Percentiles rank a stretch among this genome's conserved stretches.
These are phyloP conservation scores for Aspergillus tubingensis DNA, from an alignment of 2,329 filamentous ascomycete species.

Conservation along the genomic window DNA sequence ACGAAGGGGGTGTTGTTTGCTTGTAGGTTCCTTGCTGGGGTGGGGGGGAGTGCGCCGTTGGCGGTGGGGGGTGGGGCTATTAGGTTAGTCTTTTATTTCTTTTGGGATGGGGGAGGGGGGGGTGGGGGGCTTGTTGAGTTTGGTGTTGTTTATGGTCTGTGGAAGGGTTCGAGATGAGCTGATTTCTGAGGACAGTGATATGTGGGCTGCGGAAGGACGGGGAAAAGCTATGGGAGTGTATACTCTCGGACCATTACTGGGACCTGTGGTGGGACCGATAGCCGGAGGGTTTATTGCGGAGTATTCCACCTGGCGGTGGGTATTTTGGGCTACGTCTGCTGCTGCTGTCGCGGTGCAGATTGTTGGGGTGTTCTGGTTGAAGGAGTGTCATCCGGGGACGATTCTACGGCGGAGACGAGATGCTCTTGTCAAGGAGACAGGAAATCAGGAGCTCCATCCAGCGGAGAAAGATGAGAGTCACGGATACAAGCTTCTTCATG, in stretches of 20 bases:
- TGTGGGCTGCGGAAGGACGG: constrained; percentile 63
- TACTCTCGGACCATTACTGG: constrained; percentile 63
- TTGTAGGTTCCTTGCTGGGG: too few relatives aligned
- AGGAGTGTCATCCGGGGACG: constrained; percentile 67
- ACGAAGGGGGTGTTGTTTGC: too few relatives aligned
- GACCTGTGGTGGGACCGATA: constrained; percentile 66
- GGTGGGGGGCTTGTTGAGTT: too few relatives aligned
- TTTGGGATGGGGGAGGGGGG: too few relatives aligned
- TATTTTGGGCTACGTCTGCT: constrained; percentile 68
- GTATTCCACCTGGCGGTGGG: constrained; percentile 69
- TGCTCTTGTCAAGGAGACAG: constrained; percentile 44
- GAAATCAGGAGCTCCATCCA: constrained; percentile 37
- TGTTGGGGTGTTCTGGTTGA: constrained; percentile 61
- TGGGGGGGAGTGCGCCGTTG: too few relatives aligned
- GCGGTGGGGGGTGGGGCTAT: too few relatives aligned
- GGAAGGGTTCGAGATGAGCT: too few relatives aligned
- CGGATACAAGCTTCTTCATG: constrained; percentile 16
- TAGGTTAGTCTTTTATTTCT: constrained; percentile 10
- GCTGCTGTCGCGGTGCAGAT: constrained; percentile 61
- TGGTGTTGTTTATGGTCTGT: too few relatives aligned
- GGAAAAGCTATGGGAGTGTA: constrained; percentile 65
- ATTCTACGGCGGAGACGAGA: constrained; percentile 59
- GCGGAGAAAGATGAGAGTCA: constrained; percentile 21
- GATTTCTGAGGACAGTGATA: constrained; percentile 43
- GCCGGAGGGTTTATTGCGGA: constrained; percentile 65